Evolutionary conservation across 2,329 filamentous ascomycete genomes (phyloP).

Genomic region (Clonostachys solani): DNA sequence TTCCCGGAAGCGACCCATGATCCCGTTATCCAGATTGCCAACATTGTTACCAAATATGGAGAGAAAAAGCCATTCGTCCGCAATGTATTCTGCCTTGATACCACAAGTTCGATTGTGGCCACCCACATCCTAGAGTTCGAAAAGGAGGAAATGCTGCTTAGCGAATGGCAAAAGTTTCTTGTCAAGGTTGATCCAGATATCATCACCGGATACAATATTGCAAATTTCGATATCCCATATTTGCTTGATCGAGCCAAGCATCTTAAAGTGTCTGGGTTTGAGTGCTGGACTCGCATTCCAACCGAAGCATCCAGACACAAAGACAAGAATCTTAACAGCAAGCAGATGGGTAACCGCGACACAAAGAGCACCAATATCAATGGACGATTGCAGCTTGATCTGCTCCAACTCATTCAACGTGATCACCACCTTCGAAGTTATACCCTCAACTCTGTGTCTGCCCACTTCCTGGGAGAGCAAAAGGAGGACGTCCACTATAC

Average conservation of each 20-base stretch:
- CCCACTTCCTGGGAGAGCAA: conserved; percentile 92
- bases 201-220: conserved; percentile 98
- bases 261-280: conserved; percentile 75
- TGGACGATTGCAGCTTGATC: conserved; percentile 85
- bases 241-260: conserved; percentile 83
- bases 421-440: conserved; percentile 96
- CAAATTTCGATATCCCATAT: conserved; percentile 98
- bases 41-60: conserved; percentile 90
- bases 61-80: conserved; percentile 93
- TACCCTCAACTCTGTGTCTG: conserved; percentile 92
- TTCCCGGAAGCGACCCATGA: conserved; percentile 92
- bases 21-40: conserved; percentile 96
- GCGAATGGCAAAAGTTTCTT: conserved; percentile 86
- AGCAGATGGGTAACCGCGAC: conserved; percentile 96
- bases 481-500: conserved; percentile 99
- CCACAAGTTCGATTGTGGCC: conserved; percentile 89
- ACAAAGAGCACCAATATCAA: conserved; percentile 94
- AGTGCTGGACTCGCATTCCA: conserved; percentile 81
- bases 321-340: conserved; percentile 87
- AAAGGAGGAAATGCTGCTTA: conserved; percentile 84
- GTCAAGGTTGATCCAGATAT: conserved; percentile 91
- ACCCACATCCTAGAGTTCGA: conserved; percentile 86
- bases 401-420: conserved; percentile 90
- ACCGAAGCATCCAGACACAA: conserved; percentile 67
- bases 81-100: conserved; percentile 94